Base-by-base conservation (phyloP, 192 early-diverging fungal genomes). In the Chytriomyces sp. region DNA sequence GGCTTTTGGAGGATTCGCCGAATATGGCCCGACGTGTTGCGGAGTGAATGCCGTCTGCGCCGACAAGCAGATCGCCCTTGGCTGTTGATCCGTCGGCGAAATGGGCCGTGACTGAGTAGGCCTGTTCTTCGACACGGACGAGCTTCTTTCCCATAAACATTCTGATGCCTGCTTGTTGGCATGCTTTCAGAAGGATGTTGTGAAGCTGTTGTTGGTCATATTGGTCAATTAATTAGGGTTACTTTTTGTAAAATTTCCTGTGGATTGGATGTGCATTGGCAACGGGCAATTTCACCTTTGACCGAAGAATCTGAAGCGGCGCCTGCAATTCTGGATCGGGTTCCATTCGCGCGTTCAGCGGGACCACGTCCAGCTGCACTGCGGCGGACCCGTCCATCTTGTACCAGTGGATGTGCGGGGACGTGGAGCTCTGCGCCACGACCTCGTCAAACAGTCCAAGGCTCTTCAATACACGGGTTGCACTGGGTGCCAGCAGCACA, bases 11-110 rank as follows among this genome's bases (percentile, higher is more conserved):
- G 7, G 63, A 81, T 45, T 78, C 77, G 60, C 85, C 85, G 18
- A 85, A 49, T 6, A 86, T 45, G 9, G 78, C 23, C 0, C 72
- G 61, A 13, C 81, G 64, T 7, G 72, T 61, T 13, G 44, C 50
- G 8, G 70, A 74, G 45, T 70, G 49, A 23, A 77, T 45, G 50
- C 77, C 77, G 46, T 78, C 77, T 11, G 69, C 67, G 18, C 78
- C 78, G 35, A 80, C 46, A 35, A 80, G 23, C 8, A 80, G 4
- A 43, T 80, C 72, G 6, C 64, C 79, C 7, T 8, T 60, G 20
- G 50, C 64, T 6, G 24, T 13, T 9, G 53, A 1, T 7, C 72
- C 64, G 53, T 69, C 75, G 5, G 35, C 68, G 20, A 79, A 79
- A 23, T 43, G 11, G 5, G 26, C 78, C 11, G 63, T 65, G 44